A percentile compares a stretch with the other conserved stretches of the same genome.
Conservation (phyloP, 306 rosid species). For the Canavalia ensiformis region DNA sequence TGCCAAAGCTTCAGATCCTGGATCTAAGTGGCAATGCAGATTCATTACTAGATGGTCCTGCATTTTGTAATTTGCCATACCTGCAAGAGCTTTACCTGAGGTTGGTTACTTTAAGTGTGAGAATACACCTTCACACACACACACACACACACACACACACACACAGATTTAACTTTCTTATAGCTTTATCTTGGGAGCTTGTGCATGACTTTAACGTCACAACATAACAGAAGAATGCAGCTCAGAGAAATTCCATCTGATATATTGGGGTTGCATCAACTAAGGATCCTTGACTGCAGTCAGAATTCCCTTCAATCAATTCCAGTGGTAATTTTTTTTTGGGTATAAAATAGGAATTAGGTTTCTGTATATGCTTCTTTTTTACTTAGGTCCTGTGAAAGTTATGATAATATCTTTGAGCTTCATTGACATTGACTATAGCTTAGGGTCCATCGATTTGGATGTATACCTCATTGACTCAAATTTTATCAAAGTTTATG, state of each 20-base stretch:
- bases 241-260: constrained; percentile 75
- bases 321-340: constrained; percentile 71
- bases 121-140: constrained; percentile 12
- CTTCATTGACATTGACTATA: constrained; percentile 22
- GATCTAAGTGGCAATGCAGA: constrained; percentile 81
- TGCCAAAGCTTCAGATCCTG: constrained; percentile 78
- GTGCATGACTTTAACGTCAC: constrained; percentile 46
- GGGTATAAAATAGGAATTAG: constrained; percentile 30
- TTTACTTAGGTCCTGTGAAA: constrained; percentile 33
- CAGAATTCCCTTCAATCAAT: constrained; percentile 84
- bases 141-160: neutral
- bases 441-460: constrained; percentile 24
- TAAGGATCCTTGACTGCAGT: constrained; percentile 82
- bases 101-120: constrained; percentile 57
- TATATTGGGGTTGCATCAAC: constrained; percentile 68
- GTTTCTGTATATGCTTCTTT: constrained; percentile 20
- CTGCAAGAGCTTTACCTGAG: constrained; percentile 92
- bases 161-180: neutral
- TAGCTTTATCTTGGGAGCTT: constrained; percentile 15
- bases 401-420: constrained; percentile 28
- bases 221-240: constrained; percentile 74
- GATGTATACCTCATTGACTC: constrained; percentile 32
- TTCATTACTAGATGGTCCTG: constrained; percentile 68
- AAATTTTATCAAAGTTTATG: constrained; percentile 6
- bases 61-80: constrained; percentile 74